Evolutionary conservation across 257 asterid species (phyloP).

Genomic region (Gardenia jasminoides): DNA sequence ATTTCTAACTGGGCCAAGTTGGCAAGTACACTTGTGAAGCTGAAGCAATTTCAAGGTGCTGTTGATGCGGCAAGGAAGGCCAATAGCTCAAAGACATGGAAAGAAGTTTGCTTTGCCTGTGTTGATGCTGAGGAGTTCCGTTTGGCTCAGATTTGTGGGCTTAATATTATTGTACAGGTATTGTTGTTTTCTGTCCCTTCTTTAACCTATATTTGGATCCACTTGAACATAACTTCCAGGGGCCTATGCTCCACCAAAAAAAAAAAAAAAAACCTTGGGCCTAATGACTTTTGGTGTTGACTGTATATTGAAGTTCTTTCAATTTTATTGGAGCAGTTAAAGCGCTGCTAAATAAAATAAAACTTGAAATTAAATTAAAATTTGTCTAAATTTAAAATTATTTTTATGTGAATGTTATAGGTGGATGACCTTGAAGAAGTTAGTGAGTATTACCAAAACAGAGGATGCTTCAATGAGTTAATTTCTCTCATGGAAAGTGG

Average conservation of each 20-base stretch:
- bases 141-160: constrained; percentile 99
- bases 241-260: too few species aligned
- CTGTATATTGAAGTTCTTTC: neutral
- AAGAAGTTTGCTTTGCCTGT: constrained; percentile 98
- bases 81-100: constrained; percentile 97
- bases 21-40: constrained; percentile 82
- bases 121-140: constrained; percentile 99
- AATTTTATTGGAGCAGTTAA: neutral
- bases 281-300: neutral
- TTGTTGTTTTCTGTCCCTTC: neutral
- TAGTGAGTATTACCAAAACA: constrained; percentile 91
- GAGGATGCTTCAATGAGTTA: constrained; percentile 97
- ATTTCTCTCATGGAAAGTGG: constrained; percentile 99
- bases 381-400: too few species aligned
- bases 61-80: constrained; percentile 99
- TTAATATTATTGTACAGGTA: constrained; percentile 98
- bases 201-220: neutral
- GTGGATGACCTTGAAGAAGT: constrained; percentile 99
- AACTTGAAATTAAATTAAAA: neutral
- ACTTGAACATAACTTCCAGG: neutral
- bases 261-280: neutral
- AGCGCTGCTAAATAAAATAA: too few species aligned
- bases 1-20: constrained; percentile 97
- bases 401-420: constrained; percentile 39
- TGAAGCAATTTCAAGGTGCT: constrained; percentile 97